phyloP scores from a whole-genome alignment of 768 basidiomycete species.

The Leccinellum luteum region DNA sequence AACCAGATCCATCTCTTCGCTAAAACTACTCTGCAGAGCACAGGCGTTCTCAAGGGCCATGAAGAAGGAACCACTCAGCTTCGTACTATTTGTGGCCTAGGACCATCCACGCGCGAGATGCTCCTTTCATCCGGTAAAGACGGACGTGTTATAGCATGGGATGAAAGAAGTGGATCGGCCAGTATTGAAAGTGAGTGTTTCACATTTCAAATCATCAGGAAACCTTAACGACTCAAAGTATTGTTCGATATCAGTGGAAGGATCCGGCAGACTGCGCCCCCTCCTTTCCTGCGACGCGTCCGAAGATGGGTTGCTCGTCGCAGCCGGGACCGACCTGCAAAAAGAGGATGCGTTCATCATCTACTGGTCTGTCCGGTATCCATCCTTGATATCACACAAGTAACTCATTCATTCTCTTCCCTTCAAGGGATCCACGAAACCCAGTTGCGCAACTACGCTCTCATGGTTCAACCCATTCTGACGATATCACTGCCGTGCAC shows the following conservation, averaged over 20 bases:
- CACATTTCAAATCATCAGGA: not conserved
- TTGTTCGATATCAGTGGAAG: constrained; percentile 42
- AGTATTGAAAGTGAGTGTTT: constrained; percentile 57
- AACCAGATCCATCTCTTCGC: constrained; percentile 70
- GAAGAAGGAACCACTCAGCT: constrained; percentile 55
- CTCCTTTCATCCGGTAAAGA: constrained; percentile 71
- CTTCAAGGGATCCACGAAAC: constrained; percentile 78
- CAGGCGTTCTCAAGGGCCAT: constrained; percentile 56
- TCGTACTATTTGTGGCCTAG: constrained; percentile 41
- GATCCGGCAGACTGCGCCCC: constrained; percentile 39
- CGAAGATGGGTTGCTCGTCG: constrained; percentile 66
- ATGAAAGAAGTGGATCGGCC: constrained; percentile 53
- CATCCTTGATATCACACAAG: not conserved
- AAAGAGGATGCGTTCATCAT: constrained; percentile 79
- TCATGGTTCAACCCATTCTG: constrained; percentile 89
- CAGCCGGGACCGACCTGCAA: constrained; percentile 79
- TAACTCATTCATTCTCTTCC: not conserved
- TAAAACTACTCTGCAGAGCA: constrained; percentile 46
- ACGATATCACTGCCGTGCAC: constrained; percentile 81
- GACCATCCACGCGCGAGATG: constrained; percentile 39
- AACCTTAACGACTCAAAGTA: constrained; percentile 40
- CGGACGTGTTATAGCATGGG: constrained; percentile 73
- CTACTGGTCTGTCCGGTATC: constrained; percentile 61
- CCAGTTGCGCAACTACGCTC: constrained; percentile 64
- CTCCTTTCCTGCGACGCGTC: constrained; percentile 73